Conservation (phyloP, 345 rosid species). For the Luvunga scandens region DNA sequence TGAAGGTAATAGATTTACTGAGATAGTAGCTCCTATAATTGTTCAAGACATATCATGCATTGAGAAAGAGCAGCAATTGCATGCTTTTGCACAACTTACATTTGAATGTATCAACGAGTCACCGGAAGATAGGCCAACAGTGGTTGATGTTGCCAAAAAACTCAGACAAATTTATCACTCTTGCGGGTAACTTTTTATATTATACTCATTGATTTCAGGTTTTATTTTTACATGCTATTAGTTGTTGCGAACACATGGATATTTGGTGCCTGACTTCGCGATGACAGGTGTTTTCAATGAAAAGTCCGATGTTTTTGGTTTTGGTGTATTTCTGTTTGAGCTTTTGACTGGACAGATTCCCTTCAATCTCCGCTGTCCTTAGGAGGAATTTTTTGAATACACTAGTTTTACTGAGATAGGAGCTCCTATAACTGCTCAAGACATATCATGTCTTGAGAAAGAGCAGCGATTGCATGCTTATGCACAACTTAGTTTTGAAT, state of each 20-base stretch:
- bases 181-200: too few relatives aligned
- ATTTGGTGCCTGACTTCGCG: too few relatives aligned
- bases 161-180: neutral
- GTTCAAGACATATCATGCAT: neutral
- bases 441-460: neutral
- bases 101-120: neutral
- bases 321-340: too few relatives aligned
- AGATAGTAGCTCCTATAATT: conserved; percentile 10
- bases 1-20: neutral
- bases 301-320: conserved; percentile 10
- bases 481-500: neutral
- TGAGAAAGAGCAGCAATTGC: neutral
- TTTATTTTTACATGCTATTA: too few relatives aligned
- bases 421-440: neutral
- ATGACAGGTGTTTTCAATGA: too few relatives aligned
- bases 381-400: neutral
- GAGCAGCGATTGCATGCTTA: conserved; percentile 7
- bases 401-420: neutral
- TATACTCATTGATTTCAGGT: too few relatives aligned
- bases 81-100: neutral
- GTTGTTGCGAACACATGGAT: too few relatives aligned
- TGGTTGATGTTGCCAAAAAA: conserved; percentile 22
- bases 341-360: too few relatives aligned
- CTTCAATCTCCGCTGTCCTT: too few relatives aligned
- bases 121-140: conserved; percentile 14